Percentiles rank a stretch among this genome's conserved stretches.
These are phyloP conservation scores for Aspergillus melleus DNA, from an alignment of 2,329 filamentous ascomycete species.

Conservation along the genomic window DNA sequence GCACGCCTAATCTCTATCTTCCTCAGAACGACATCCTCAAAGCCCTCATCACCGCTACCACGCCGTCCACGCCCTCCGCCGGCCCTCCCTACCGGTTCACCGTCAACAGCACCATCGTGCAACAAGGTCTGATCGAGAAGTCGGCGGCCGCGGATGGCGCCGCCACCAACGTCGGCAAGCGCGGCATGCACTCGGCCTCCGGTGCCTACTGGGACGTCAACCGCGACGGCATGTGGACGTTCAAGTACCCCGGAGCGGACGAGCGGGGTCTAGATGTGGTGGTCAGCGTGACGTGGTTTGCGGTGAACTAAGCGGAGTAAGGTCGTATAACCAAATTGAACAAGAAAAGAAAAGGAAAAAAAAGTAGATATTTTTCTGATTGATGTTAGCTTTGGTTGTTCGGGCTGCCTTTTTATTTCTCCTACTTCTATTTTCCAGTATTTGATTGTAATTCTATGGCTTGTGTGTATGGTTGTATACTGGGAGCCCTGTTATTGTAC, in stretches of 20 bases:
- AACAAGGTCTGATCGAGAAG: constrained; percentile 66
- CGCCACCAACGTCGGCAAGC: constrained; percentile 69
- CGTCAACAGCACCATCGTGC: constrained; percentile 97
- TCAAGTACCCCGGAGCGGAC: constrained; percentile 50
- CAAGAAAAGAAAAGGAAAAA: constrained; percentile 9
- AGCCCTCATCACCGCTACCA: constrained; percentile 43
- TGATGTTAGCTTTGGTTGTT: not conserved
- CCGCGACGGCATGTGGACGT: constrained; percentile 55
- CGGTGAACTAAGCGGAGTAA: constrained; percentile 26
- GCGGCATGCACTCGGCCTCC: constrained; percentile 62
- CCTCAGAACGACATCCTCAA: constrained; percentile 42
- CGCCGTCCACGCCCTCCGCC: constrained; percentile 34
- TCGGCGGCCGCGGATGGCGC: constrained; percentile 56
- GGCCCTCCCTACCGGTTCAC: constrained; percentile 82
- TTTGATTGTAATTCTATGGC: not conserved
- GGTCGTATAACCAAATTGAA: not conserved
- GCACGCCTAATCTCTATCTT: not conserved
- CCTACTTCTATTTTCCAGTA: not conserved
- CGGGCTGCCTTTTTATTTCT: not conserved
- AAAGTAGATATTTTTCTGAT: not conserved
- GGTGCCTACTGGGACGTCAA: constrained; percentile 54
- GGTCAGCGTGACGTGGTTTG: constrained; percentile 51
- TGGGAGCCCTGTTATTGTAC: not conserved
- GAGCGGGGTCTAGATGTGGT: constrained; percentile 51
- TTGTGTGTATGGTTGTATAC: not conserved